Conservation (phyloP, 495 filamentous ascomycete species). For the Podospora sp. region DNA sequence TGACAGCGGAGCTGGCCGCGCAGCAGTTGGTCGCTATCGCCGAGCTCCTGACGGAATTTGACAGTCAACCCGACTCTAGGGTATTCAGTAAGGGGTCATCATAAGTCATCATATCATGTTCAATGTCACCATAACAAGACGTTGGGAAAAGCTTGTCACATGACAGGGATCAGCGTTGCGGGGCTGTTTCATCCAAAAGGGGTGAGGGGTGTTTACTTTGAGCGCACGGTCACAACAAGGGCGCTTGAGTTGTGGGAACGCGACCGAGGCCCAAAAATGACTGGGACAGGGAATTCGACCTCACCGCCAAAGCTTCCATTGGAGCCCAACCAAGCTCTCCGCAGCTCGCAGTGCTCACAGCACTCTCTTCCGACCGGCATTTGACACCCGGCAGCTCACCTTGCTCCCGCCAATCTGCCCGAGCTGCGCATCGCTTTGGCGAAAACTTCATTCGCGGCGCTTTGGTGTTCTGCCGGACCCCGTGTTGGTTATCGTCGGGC, state of each 20-base stretch:
- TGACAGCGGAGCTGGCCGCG: no score
- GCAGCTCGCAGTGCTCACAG: neutral
- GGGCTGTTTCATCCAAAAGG: no score
- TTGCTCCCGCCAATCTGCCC: neutral
- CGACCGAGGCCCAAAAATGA: no score
- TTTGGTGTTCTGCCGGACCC: neutral
- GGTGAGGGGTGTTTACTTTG: neutral
- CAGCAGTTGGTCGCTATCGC: no score
- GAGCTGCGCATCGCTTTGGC: neutral
- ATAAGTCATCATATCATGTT: no score
- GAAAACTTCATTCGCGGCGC: neutral
- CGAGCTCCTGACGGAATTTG: no score
- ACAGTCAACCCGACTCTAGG: no score
- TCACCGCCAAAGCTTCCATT: slow-evolving; percentile 2
- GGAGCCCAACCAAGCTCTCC: neutral
- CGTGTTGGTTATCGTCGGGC: neutral
- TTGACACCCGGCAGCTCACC: neutral
- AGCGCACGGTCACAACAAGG: neutral
- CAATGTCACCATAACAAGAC: no score
- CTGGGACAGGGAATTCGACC: no score
- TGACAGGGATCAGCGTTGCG: no score
- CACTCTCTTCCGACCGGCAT: neutral
- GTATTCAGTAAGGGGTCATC: no score
- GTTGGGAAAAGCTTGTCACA: no score
- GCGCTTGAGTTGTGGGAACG: neutral